Percentiles rank a stretch among this genome's conserved stretches.
phyloP scores from a whole-genome alignment of 148 eudicot species.

The Rhododendron ovatum region DNA sequence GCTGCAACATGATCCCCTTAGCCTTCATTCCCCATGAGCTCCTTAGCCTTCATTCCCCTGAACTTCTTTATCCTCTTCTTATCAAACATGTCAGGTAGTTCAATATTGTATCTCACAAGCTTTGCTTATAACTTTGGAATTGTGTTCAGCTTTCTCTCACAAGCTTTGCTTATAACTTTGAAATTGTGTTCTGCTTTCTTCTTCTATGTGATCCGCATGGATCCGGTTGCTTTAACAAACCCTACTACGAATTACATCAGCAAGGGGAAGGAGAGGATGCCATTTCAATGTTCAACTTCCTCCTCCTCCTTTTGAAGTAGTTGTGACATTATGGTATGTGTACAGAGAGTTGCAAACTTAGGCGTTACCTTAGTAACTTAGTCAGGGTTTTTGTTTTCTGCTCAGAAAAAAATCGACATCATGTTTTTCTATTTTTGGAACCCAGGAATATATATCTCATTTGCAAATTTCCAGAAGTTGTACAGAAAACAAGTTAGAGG shows the following conservation, averaged over 20 bases:
- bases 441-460: no score
- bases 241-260: neutral
- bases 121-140: neutral
- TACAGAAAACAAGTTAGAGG: neutral
- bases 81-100: neutral
- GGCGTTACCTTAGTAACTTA: no score
- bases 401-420: neutral
- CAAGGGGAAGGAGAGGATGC: neutral
- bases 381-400: neutral
- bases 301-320: neutral
- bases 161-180: neutral
- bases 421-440: no score
- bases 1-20: slow-evolving; percentile 9
- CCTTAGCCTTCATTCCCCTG: slow-evolving; percentile 11
- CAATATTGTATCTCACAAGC: neutral
- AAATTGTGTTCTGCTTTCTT: slow-evolving; percentile 11
- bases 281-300: neutral
- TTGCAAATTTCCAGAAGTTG: neutral
- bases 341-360: neutral
- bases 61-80: slow-evolving; percentile 13
- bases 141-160: slow-evolving; percentile 7
- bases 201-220: slow-evolving; percentile 2
- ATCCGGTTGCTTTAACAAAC: slow-evolving; percentile 1
- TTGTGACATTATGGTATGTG: neutral
- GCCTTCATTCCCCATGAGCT: slow-evolving; percentile 15